A percentile compares a stretch with the other conserved stretches of the same genome.
Evolutionary conservation across 139 green algal species (phyloP).

Genomic region (Haematococcus lacustris): DNA sequence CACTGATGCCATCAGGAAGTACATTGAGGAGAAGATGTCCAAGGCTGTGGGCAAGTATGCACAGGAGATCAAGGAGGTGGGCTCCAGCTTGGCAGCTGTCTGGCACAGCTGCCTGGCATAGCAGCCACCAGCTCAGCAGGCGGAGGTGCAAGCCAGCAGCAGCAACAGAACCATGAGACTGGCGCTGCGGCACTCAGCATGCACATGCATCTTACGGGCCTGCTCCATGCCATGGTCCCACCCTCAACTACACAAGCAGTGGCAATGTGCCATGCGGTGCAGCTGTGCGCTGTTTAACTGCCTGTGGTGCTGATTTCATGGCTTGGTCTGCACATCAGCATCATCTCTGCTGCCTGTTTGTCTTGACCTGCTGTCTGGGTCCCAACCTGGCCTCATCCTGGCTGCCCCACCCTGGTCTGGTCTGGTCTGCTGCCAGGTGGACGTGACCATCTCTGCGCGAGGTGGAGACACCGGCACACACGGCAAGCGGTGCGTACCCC

Average conservation of each 20-base stretch:
- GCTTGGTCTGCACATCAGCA: no score
- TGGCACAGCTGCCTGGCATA: neutral
- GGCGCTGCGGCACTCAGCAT: neutral
- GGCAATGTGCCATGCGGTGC: neutral
- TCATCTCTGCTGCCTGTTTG: no score
- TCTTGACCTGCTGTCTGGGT: no score
- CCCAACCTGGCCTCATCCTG: no score
- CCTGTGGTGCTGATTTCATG: no score
- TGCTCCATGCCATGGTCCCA: neutral
- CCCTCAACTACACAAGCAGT: neutral
- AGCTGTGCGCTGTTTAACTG: no score
- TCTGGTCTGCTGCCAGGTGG: no score
- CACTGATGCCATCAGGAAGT: conserved; percentile 59
- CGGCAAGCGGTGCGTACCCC: conserved; percentile 37
- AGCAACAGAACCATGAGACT: neutral
- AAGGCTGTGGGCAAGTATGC: conserved; percentile 24
- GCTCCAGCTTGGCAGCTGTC: conserved; percentile 47
- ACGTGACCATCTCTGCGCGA: conserved; percentile 7
- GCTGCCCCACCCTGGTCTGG: no score
- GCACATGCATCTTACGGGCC: neutral
- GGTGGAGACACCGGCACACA: conserved; percentile 61
- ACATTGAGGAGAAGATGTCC: conserved; percentile 61
- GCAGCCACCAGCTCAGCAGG: neutral
- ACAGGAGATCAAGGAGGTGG: conserved; percentile 47
- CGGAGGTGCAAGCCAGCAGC: neutral